Evolutionary conservation across 306 rosid genomes (phyloP).

Genomic region (Potentilla sterilis): DNA sequence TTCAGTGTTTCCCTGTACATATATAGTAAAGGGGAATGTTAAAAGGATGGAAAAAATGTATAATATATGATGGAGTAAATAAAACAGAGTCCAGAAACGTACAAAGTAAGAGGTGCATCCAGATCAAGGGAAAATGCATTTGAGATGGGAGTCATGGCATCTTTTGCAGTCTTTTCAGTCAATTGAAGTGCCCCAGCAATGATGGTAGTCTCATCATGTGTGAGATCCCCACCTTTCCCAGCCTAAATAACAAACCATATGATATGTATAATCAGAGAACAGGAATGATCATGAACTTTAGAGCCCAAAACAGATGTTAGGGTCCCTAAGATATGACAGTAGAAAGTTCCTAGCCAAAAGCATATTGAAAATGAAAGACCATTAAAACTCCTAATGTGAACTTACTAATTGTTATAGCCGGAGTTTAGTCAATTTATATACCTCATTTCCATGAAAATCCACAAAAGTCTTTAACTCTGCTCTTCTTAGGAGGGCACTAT

Average conservation of each 20-base stretch:
- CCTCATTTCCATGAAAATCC: slow-evolving; percentile 97
- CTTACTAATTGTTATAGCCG: not conserved
- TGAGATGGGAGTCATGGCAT: slow-evolving; percentile 97
- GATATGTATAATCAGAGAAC: slow-evolving; percentile 25
- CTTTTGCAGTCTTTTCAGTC: slow-evolving; percentile 94
- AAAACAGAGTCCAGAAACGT: slow-evolving; percentile 50
- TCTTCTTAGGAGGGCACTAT: slow-evolving; percentile 84
- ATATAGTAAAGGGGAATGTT: slow-evolving; percentile 21
- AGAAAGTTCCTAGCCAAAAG: slow-evolving; percentile 9
- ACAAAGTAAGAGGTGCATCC: slow-evolving; percentile 87
- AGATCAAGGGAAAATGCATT: slow-evolving; percentile 96
- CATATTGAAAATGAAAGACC: not conserved
- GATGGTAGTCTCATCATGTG: slow-evolving; percentile 97
- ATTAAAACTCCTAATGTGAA: not conserved
- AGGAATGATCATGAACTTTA: slow-evolving; percentile 11
- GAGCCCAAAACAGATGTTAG: not conserved
- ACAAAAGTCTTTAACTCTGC: slow-evolving; percentile 98
- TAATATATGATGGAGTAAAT: slow-evolving; percentile 24
- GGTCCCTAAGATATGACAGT: slow-evolving; percentile 6
- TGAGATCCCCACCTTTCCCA: slow-evolving; percentile 97
- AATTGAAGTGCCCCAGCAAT: slow-evolving; percentile 95
- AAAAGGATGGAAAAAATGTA: slow-evolving; percentile 23
- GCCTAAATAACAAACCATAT: slow-evolving; percentile 57
- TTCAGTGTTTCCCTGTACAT: slow-evolving; percentile 76
- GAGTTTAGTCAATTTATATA: slow-evolving; percentile 24